A percentile compares a stretch with the other conserved stretches of the same genome.
Conservation (phyloP, 352 stramenopile species). For the Globisporangium alternatum region DNA sequence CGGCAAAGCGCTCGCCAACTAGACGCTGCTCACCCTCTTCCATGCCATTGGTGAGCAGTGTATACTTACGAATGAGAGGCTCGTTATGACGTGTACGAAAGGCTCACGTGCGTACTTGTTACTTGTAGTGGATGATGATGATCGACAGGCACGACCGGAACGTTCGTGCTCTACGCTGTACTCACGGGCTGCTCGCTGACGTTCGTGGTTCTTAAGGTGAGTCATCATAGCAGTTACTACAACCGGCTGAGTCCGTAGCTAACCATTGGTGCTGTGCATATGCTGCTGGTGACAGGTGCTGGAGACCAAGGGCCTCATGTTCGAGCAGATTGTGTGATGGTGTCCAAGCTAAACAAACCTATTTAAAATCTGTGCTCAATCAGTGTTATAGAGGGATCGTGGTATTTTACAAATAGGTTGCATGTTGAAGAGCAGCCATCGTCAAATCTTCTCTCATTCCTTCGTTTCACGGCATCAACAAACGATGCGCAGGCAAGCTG, state of each 20-base stretch:
- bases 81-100: not conserved
- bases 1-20: slow-evolving; percentile 60
- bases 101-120: not conserved
- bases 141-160: slow-evolving; percentile 27
- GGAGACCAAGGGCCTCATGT: slow-evolving; percentile 59
- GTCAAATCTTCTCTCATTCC: too few species aligned
- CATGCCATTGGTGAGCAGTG: slow-evolving; percentile 34
- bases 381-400: too few species aligned
- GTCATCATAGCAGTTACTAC: not conserved
- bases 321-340: slow-evolving; percentile 80
- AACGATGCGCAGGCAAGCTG: too few species aligned
- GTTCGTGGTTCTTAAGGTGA: slow-evolving; percentile 58
- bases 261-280: not conserved
- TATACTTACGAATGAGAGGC: not conserved
- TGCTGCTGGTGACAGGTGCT: slow-evolving; percentile 29
- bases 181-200: slow-evolving; percentile 32
- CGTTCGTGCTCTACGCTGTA: slow-evolving; percentile 53
- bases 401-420: too few species aligned
- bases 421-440: too few species aligned
- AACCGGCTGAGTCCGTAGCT: not conserved
- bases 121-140: not conserved
- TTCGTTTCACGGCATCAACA: too few species aligned
- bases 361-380: too few species aligned
- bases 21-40: slow-evolving; percentile 65
- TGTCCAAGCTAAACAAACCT: too few species aligned